A percentile compares a stretch with the other conserved stretches of the same genome.
phyloP scores from a whole-genome alignment of 163 green algal genomes.

The Prototheca wickerhamii region DNA sequence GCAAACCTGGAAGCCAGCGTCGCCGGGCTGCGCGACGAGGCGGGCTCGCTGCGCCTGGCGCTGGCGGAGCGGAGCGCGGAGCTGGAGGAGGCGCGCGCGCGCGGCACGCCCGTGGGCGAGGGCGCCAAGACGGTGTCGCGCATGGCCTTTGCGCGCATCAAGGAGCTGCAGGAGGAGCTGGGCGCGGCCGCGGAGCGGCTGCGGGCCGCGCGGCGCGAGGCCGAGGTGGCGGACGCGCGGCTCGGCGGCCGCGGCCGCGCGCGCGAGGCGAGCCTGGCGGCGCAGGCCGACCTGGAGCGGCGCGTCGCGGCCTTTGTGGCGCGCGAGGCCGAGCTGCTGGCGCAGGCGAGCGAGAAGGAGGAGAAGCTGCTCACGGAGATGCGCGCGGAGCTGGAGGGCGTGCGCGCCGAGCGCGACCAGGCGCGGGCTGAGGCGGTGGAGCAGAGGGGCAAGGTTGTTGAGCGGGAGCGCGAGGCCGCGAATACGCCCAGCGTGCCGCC shows the following conservation, averaged over 20 bases:
- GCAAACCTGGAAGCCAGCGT: background rate
- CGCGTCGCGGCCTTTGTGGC: no score
- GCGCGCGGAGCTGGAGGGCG: background rate
- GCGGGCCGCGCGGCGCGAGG: no score
- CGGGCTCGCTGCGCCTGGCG: background rate
- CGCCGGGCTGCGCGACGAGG: background rate
- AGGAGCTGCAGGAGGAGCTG: slow-evolving; percentile 8
- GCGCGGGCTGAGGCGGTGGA: no score
- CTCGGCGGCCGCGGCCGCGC: no score
- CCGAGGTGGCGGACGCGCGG: no score
- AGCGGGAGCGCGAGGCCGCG: no score
- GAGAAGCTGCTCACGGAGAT: background rate
- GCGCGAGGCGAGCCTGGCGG: no score
- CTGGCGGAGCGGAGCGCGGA: background rate
- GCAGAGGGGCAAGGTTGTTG: no score
- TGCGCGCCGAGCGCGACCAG: slow-evolving; percentile 3
- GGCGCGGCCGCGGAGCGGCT: no score
- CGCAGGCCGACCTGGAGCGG: no score
- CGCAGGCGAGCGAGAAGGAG: background rate
- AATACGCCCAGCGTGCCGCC: no score
- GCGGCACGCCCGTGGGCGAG: slow-evolving; percentile 8
- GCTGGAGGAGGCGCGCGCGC: slow-evolving; percentile 3
- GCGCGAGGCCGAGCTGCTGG: slow-evolving; percentile 8
- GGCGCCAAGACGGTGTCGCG: slow-evolving; percentile 13
- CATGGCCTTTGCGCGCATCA: slow-evolving; percentile 5